These are phyloP conservation scores for Sphagnum fallax DNA, from an alignment of 228 moss, liverwort and hornwort genomes.

Conservation along the genomic window DNA sequence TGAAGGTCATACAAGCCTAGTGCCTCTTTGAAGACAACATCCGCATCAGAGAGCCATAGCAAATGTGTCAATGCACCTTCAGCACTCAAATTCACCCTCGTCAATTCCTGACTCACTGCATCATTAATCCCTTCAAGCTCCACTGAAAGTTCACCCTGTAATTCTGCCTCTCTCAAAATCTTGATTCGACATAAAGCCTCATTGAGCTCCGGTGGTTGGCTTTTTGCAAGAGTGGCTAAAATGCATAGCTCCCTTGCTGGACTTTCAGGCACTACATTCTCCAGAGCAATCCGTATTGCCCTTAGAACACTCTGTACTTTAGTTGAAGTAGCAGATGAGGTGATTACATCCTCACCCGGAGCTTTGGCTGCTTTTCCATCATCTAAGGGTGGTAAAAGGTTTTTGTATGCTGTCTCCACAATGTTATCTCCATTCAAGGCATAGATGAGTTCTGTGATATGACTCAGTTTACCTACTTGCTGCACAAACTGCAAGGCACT, in stretches of 20 bases:
- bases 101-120: slow-evolving; percentile 16
- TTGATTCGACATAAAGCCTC: slow-evolving; percentile 77
- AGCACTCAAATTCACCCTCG: slow-evolving; percentile 62
- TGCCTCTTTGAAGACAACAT: slow-evolving; percentile 73
- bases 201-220: slow-evolving; percentile 76
- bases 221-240: slow-evolving; percentile 76
- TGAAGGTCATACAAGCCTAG: slow-evolving; percentile 91
- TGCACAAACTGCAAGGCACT: slow-evolving; percentile 65
- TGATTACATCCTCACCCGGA: slow-evolving; percentile 8
- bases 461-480: slow-evolving; percentile 70
- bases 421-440: slow-evolving; percentile 72
- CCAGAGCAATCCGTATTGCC: slow-evolving; percentile 70
- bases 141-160: slow-evolving; percentile 45
- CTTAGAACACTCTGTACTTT: slow-evolving; percentile 73
- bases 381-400: slow-evolving; percentile 50
- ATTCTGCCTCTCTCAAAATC: slow-evolving; percentile 68
- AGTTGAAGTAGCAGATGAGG: slow-evolving; percentile 4
- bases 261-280: slow-evolving; percentile 48
- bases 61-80: slow-evolving; percentile 94
- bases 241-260: slow-evolving; percentile 83
- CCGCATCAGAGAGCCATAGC: slow-evolving; percentile 92
- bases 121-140: slow-evolving; percentile 44
- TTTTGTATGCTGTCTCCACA: slow-evolving; percentile 62
- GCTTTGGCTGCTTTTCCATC: slow-evolving; percentile 9
- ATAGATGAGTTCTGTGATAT: slow-evolving; percentile 83